Conservation (phyloP, 1,284 basidiomycete species). For the Pseudozyma hubeiensis region DNA sequence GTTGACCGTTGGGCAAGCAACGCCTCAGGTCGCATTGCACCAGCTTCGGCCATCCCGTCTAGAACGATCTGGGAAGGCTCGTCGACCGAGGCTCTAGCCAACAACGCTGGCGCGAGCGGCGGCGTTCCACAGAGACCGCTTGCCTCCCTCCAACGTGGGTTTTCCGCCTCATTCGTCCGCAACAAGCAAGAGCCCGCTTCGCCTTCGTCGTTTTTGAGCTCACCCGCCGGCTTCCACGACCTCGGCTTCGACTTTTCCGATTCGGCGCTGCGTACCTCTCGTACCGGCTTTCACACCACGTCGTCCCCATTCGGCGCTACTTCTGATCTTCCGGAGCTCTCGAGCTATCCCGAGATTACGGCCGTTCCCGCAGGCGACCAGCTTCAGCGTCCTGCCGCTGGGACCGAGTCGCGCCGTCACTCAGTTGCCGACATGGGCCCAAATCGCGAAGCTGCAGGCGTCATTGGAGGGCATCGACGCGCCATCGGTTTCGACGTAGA, state of each 20-base stretch:
- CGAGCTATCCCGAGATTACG: conserved; percentile 26
- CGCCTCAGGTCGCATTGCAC: conserved; percentile 26
- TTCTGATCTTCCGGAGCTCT: conserved; percentile 30
- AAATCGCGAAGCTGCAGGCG: conserved; percentile 25
- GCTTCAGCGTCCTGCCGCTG: conserved; percentile 10
- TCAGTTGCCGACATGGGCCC: conserved; percentile 39
- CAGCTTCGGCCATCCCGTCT: conserved; percentile 13
- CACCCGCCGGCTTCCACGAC: conserved; percentile 35
- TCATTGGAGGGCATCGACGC: conserved; percentile 49
- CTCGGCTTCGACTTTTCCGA: conserved; percentile 27
- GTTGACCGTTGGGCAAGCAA: conserved; percentile 40
- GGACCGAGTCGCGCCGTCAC: conserved; percentile 56
- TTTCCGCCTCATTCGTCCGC: conserved; percentile 34
- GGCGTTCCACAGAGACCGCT: conserved; percentile 23
- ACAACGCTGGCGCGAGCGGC: conserved; percentile 1
- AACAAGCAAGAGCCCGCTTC: conserved; percentile 28
- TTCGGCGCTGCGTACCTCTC: conserved; percentile 17
- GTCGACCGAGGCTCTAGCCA: conserved; percentile 11
- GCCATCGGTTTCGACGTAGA: conserved; percentile 55
- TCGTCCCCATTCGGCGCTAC: conserved; percentile 36
- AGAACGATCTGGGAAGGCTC: conserved; percentile 36
- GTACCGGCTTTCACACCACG: conserved; percentile 14
- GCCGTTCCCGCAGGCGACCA: neutral
- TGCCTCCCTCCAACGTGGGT: conserved; percentile 36
- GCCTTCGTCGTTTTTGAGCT: conserved; percentile 38